A percentile compares a stretch with the other conserved stretches of the same genome.
Evolutionary conservation across 2,329 filamentous ascomycete species (phyloP).

Genomic region (Fusarium oxysporum): DNA sequence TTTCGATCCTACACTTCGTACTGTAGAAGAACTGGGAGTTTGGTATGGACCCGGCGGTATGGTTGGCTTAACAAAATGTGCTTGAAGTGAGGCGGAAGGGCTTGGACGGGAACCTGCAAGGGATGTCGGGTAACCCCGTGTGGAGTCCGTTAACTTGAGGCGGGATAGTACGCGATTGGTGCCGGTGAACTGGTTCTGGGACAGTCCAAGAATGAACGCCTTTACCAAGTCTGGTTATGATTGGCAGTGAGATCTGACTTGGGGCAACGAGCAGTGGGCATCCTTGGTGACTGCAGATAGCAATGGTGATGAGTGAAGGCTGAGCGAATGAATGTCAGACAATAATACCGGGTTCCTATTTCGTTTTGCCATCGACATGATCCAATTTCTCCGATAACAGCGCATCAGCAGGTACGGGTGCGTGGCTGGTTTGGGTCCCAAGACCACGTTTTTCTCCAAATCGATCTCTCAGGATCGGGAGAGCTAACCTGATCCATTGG

Average conservation of each 20-base stretch:
- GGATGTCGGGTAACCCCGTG: slow-evolving; percentile 47
- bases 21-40: not conserved
- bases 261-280: not conserved
- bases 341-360: not conserved
- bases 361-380: slow-evolving; percentile 1
- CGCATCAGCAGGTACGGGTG: slow-evolving; percentile 34
- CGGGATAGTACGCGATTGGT: slow-evolving; percentile 48
- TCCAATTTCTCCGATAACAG: slow-evolving; percentile 19
- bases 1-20: not conserved
- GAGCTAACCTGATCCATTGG: slow-evolving; percentile 23
- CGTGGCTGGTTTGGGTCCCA: slow-evolving; percentile 35
- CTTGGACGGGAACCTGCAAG: slow-evolving; percentile 36
- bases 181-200: slow-evolving; percentile 46
- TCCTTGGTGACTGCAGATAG: slow-evolving; percentile 23
- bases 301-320: slow-evolving; percentile 22
- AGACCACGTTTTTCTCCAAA: slow-evolving; percentile 36
- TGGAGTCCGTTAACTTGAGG: slow-evolving; percentile 41
- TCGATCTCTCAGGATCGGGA: slow-evolving; percentile 34
- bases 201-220: slow-evolving; percentile 37
- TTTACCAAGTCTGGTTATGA: slow-evolving; percentile 28
- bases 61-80: slow-evolving; percentile 26
- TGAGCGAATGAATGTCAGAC: slow-evolving; percentile 8
- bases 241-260: slow-evolving; percentile 40
- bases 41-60: slow-evolving; percentile 32
- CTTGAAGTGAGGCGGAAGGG: slow-evolving; percentile 45